These are phyloP conservation scores for Hemileia vastatrix DNA, from an alignment of 1,284 basidiomycete species.

Conservation along the genomic window DNA sequence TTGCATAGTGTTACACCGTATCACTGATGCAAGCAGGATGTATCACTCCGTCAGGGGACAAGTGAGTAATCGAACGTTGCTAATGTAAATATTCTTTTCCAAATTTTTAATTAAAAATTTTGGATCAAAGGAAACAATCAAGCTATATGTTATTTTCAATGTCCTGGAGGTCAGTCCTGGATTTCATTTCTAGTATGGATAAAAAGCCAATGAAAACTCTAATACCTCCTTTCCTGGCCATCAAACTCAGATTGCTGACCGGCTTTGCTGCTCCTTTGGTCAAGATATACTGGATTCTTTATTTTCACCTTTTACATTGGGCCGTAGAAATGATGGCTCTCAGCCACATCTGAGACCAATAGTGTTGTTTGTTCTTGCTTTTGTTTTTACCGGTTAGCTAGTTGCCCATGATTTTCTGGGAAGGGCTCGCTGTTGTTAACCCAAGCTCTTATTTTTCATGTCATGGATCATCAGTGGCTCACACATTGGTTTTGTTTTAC, in stretches of 20 bases:
- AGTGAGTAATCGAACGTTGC: constrained; percentile 32
- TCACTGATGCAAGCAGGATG: constrained; percentile 95
- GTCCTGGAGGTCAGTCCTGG: constrained; percentile 64
- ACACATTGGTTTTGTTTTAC: constrained; percentile 92
- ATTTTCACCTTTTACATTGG: constrained; percentile 82
- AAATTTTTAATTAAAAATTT: background rate
- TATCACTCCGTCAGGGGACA: constrained; percentile 98
- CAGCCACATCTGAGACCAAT: constrained; percentile 59
- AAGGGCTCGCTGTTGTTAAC: background rate
- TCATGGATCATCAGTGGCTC: constrained; percentile 54
- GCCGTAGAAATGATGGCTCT: constrained; percentile 49
- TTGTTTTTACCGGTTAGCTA: constrained; percentile 67
- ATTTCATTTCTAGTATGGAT: background rate
- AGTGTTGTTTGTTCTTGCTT: constrained; percentile 72
- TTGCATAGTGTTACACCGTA: constrained; percentile 62
- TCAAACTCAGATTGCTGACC: constrained; percentile 70
- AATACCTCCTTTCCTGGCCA: constrained; percentile 14
- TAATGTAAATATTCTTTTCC: too few species aligned
- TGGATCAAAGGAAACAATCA: constrained; percentile 66
- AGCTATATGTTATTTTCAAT: constrained; percentile 98
- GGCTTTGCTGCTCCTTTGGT: constrained; percentile 89
- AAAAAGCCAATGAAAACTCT: constrained; percentile 1
- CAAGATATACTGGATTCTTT: constrained; percentile 95
- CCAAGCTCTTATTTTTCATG: background rate
- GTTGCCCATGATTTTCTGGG: background rate